phyloP scores from a whole-genome alignment of 2,329 filamentous ascomycete species.

The Colletotrichum euphorbiae region DNA sequence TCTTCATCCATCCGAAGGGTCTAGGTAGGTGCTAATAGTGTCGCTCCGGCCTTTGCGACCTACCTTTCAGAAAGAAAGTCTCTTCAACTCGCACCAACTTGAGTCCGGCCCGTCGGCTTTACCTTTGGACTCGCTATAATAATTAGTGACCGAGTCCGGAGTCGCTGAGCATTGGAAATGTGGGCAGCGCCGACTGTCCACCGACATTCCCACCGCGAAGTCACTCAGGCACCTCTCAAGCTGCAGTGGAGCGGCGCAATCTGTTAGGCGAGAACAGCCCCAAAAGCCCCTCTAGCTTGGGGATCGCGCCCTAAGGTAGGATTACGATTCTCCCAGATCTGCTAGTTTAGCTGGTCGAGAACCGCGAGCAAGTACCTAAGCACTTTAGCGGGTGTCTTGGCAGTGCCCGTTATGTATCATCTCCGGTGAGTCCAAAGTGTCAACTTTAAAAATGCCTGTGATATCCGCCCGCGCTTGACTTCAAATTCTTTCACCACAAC shows the following conservation, averaged over 20 bases:
- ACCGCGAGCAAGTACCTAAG: neutral
- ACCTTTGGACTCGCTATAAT: slow-evolving; percentile 1
- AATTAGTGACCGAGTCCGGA: slow-evolving; percentile 33
- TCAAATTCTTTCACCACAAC: slow-evolving; percentile 11
- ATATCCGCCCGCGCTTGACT: slow-evolving; percentile 21
- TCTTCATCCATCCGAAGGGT: neutral
- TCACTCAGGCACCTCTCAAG: slow-evolving; percentile 4
- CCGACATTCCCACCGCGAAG: slow-evolving; percentile 7
- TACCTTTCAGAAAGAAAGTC: neutral
- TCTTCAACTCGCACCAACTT: neutral
- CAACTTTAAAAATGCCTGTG: slow-evolving; percentile 14
- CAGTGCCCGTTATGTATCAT: slow-evolving; percentile 29
- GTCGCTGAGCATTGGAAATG: slow-evolving; percentile 23
- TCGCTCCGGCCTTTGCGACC: neutral
- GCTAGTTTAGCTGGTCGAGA: slow-evolving; percentile 26
- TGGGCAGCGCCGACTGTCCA: slow-evolving; percentile 24
- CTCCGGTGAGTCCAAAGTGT: neutral
- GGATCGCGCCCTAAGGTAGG: slow-evolving; percentile 20
- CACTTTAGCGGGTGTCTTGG: slow-evolving; percentile 1
- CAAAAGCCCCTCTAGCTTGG: slow-evolving; percentile 12
- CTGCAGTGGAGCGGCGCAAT: slow-evolving; percentile 24
- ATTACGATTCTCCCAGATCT: slow-evolving; percentile 15
- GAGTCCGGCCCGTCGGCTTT: neutral
- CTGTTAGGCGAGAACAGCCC: slow-evolving; percentile 30
- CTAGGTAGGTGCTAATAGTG: neutral